Percentiles rank a stretch among this genome's conserved stretches.
phyloP scores from a whole-genome alignment of 352 stramenopile genomes.

The Aphanomyces stellatus region DNA sequence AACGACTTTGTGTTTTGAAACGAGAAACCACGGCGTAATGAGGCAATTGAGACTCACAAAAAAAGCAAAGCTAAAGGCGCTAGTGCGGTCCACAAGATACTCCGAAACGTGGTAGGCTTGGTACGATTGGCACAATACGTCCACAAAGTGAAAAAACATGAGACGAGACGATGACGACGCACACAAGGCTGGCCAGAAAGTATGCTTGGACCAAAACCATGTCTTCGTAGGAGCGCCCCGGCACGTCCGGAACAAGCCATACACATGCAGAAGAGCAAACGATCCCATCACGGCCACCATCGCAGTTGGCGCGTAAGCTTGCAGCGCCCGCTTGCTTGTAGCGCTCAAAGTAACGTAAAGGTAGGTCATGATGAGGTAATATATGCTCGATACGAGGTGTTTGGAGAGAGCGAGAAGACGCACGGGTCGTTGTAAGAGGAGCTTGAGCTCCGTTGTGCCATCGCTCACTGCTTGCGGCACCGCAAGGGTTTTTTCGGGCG shows the following conservation, averaged over 20 bases:
- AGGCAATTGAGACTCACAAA: neutral
- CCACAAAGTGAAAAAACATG: neutral
- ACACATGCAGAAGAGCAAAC: neutral
- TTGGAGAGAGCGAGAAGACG: neutral
- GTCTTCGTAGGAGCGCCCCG: neutral
- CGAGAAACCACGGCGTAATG: slow-evolving; percentile 2
- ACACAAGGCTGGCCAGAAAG: neutral
- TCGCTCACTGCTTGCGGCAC: too few relatives aligned
- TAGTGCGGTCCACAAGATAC: neutral
- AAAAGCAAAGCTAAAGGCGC: neutral
- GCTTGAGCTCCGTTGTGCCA: too few relatives aligned
- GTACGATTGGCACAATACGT: slow-evolving; percentile 11
- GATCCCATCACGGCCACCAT: neutral
- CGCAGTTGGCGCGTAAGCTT: neutral
- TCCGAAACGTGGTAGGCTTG: slow-evolving; percentile 13
- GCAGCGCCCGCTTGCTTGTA: neutral
- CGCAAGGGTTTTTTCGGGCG: too few relatives aligned
- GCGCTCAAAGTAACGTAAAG: neutral
- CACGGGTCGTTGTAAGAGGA: neutral
- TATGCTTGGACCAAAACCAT: neutral
- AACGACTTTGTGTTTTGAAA: neutral
- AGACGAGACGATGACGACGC: neutral
- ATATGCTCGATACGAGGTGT: neutral
- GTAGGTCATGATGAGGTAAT: neutral
- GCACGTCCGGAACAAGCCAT: neutral